A percentile compares a stretch with the other conserved stretches of the same genome.
Evolutionary conservation across 106 monocot species (phyloP).

Genomic region (Acorus gramineus): DNA sequence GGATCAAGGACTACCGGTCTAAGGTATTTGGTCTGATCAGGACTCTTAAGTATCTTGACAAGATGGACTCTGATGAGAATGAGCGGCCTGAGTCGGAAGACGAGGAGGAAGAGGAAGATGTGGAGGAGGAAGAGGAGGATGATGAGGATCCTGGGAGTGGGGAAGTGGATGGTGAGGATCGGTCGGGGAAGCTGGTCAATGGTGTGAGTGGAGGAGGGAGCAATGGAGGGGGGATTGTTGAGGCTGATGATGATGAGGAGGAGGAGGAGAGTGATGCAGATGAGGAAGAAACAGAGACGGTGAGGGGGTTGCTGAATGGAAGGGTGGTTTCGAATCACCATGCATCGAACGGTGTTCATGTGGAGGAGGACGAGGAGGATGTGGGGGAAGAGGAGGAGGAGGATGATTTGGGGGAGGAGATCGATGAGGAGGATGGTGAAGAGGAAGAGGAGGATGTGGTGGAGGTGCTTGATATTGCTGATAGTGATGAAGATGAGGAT

Average conservation of each 20-base stretch:
- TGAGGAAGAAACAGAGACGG: slow-evolving; percentile 49
- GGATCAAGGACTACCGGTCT: slow-evolving; percentile 71
- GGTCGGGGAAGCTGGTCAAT: slow-evolving; percentile 16
- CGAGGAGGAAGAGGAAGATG: slow-evolving; percentile 73
- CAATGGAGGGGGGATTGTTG: slow-evolving; percentile 9
- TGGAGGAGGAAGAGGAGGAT: slow-evolving; percentile 60
- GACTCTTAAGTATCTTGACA: slow-evolving; percentile 75
- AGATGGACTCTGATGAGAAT: slow-evolving; percentile 89
- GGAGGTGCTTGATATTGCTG: slow-evolving; percentile 50
- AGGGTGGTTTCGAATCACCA: slow-evolving; percentile 5
- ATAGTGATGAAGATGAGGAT: slow-evolving; percentile 45
- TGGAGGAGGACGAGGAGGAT: slow-evolving; percentile 34
- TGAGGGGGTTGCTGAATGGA: slow-evolving; percentile 17
- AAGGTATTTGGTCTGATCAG: slow-evolving; percentile 76
- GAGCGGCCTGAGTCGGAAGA: slow-evolving; percentile 74
- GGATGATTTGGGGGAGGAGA: slow-evolving; percentile 21
- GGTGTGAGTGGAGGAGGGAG: slow-evolving; percentile 5
- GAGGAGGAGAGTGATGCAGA: slow-evolving; percentile 86
- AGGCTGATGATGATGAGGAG: slow-evolving; percentile 55
- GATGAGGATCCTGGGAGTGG: slow-evolving; percentile 71
- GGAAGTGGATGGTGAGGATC: slow-evolving; percentile 74
- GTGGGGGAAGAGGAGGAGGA: slow-evolving; percentile 25
- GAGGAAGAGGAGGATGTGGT: slow-evolving; percentile 51
- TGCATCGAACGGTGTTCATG: slow-evolving; percentile 53
- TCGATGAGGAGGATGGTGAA: slow-evolving; percentile 48